Evolutionary conservation across 441 rosid genomes (phyloP), one percentile per base, ranked within the genome.

Genomic region (Populus hybrid): DNA sequence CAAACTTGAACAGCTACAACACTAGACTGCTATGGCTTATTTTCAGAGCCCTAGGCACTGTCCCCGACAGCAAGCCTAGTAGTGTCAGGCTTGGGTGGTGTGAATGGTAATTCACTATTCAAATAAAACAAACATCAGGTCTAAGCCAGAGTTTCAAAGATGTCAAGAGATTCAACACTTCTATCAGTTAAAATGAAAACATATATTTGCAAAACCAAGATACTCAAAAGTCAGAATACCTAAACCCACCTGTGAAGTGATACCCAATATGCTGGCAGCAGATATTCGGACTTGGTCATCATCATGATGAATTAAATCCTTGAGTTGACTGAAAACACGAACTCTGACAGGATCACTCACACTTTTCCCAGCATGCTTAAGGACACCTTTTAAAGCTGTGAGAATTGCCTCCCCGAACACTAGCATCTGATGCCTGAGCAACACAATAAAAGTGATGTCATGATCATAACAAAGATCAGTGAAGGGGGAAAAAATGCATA

Each of bases 341-440:
- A 70, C 75, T 88, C 88, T 91, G 69, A 95, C 89, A 77, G 89
- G 84, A 80, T 80, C 78, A 72, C 95, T 89, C 79, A 92, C 89
- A 80, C 88, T 89, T 83, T 91, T 90, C 79, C 99, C 99, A 74
- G 99, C 98, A 91, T 97, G 91, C 84, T 88, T 92, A 71, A 93
- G 79, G 35, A 97, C 98, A 82, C 98, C 98, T 87, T 88, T 92
- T 78, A 97, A 83, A 69, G 98, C 97, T 80, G 91, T 89, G 82
- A 24, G 24, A 24, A 24, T 24, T 24, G 24, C 24, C 24, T 24
- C n/a, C 24, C 24, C 24, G 24, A 24, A 24, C 24, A 24, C 24
- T 1, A 24, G 24, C 24, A 24, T 24, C 24, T 24, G 24, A 24
- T 24, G 24, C 24, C 24, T 24, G 24, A 24, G 24, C 24, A 24